Evolutionary conservation across 1,139 yeast species (phyloP).

Genomic region (Debaryomycetaceae sp.): DNA sequence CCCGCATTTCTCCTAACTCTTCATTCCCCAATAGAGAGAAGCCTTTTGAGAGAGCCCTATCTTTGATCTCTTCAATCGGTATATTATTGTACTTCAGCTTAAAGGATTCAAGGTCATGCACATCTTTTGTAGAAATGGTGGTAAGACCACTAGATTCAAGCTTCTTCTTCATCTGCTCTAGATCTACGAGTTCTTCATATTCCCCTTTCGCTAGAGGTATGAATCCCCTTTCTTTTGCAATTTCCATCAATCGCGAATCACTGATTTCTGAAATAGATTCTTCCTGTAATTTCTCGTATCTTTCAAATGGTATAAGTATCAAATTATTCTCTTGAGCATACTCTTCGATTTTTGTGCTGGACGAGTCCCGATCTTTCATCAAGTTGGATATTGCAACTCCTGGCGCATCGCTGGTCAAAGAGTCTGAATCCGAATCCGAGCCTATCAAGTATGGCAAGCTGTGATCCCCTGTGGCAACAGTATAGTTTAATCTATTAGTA

Average conservation of each 20-base stretch:
- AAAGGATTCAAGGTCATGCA: constrained; percentile 4
- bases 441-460: constrained; percentile 26
- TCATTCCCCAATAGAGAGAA: constrained; percentile 16
- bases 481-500: neutral
- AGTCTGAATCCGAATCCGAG: constrained; percentile 38
- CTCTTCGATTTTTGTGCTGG: constrained; percentile 38
- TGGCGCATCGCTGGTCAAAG: constrained; percentile 13
- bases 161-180: constrained; percentile 31
- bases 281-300: constrained; percentile 34
- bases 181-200: constrained; percentile 26
- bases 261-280: constrained; percentile 21
- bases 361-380: constrained; percentile 12
- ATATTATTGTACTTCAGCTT: constrained; percentile 7
- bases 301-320: constrained; percentile 46
- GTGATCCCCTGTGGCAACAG: constrained; percentile 5
- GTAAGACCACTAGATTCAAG: constrained; percentile 32
- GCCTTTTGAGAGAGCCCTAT: constrained; percentile 9
- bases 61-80: constrained; percentile 7
- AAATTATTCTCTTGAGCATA: constrained; percentile 51
- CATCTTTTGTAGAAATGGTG: constrained; percentile 22
- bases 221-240: constrained; percentile 25
- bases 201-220: constrained; percentile 24
- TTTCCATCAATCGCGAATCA: constrained; percentile 19
- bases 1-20: constrained; percentile 16
- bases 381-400: constrained; percentile 19